Evolutionary conservation across 2,329 filamentous ascomycete species (phyloP), one percentile per base, ranked within the genome.

Genomic region (Ascosphaera apis): DNA sequence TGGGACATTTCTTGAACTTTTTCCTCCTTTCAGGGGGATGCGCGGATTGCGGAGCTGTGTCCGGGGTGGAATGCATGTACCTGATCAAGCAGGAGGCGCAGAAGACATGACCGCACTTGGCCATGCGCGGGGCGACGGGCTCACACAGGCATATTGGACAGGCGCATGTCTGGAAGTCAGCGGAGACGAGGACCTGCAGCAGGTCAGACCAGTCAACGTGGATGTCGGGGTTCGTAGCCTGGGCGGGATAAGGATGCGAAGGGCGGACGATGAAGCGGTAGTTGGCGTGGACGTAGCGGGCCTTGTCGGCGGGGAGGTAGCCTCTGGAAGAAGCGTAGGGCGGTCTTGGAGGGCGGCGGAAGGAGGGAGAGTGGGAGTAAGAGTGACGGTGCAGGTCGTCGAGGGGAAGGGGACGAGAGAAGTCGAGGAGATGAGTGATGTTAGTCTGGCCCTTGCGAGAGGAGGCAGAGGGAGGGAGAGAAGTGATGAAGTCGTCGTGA

Each of bases 261-360:
- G 88, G 86, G 40, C 81, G 75, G 36, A 98, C 84, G 40, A 98
- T 77, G 53, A 98, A 98, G 38, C 88, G 77, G 52, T 98, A 98
- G 54, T 98, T 98, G 43, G 88, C 83, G 54, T 98, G 84, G 12
- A 98, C 75, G 45, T 67, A 86, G 65, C 79, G 74, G 39, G 84
- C 78, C 59, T 95, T 95, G 55, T 98, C 88, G 31, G 74, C 70
- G 11, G 81, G 73, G 54, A 93, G 83, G 54, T 92, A 80, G 17
- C 84, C 83, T 25, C n/a, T n/a, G n/a, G n/a, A n/a, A n/a, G n/a
- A 83, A 92, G 3, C 84, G 82, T 30, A 80, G 63, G 0, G 82
- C 82, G n/a, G n/a, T 76, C 79, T 91, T 2, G 76, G 77, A 32
- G 76, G 72, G 53, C 80, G 77, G 37, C 78, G 67, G 39, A 78